Evolutionary conservation across 116 monocot genomes (phyloP).

Genomic region (Trichopus zeylanicus): DNA sequence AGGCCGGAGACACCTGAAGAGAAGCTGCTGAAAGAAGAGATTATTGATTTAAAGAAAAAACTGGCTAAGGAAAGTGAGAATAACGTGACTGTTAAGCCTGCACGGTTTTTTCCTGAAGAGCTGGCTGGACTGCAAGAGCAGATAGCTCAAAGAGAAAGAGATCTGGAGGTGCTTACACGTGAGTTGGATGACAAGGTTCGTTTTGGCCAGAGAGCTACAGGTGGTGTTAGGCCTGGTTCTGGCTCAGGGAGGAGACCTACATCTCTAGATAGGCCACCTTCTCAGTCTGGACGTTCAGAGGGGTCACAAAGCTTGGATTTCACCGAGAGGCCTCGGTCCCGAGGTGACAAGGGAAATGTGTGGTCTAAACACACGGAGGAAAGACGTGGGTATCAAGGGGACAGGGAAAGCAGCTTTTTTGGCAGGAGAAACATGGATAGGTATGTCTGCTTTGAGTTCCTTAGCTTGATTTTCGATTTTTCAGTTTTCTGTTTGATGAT

Average conservation of each 20-base stretch:
- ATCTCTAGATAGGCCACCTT: conserved; percentile 34
- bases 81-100: conserved; percentile 15
- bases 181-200: conserved; percentile 82
- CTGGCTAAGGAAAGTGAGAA: conserved; percentile 25
- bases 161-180: conserved; percentile 44
- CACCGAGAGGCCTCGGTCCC: conserved; percentile 56
- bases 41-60: conserved; percentile 41
- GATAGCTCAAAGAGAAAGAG: conserved; percentile 41
- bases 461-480: no score
- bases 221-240: conserved; percentile 48
- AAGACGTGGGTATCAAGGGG: conserved; percentile 46
- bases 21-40: conserved; percentile 62
- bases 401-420: conserved; percentile 46
- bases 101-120: conserved; percentile 32
- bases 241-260: conserved; percentile 14
- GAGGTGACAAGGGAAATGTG: conserved; percentile 37
- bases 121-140: conserved; percentile 23
- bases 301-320: conserved; percentile 38
- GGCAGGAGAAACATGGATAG: conserved; percentile 49
- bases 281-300: conserved; percentile 39
- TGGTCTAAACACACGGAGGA: conserved; percentile 48
- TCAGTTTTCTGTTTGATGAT: no score
- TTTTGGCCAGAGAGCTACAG: conserved; percentile 49
- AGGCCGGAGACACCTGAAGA: conserved; percentile 78
- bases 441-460: no score